phyloP scores from a whole-genome alignment of 129 eudicot species.

The Flaveria linearis region DNA sequence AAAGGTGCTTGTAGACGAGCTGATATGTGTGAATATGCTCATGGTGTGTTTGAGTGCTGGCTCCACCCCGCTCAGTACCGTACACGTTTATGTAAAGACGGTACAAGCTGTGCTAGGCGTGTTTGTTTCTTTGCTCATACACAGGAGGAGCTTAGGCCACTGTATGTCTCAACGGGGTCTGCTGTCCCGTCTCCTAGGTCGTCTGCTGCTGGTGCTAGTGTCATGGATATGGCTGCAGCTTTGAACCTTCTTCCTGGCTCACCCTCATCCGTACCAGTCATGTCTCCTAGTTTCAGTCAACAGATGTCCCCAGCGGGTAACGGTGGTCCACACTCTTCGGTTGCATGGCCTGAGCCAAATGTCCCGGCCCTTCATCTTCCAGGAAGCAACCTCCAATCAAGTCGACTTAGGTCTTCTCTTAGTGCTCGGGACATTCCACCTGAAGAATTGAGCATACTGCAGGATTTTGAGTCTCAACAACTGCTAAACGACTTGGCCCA shows the following conservation, averaged over 20 bases:
- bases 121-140: constrained; percentile 87
- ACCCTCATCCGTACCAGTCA: constrained; percentile 35
- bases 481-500: constrained; percentile 56
- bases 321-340: constrained; percentile 28
- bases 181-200: constrained; percentile 89
- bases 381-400: constrained; percentile 80
- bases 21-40: constrained; percentile 89
- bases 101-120: constrained; percentile 67
- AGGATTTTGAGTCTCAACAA: constrained; percentile 65
- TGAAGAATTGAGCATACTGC: constrained; percentile 60
- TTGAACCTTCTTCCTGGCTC: constrained; percentile 81
- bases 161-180: constrained; percentile 78
- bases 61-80: constrained; percentile 91
- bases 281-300: constrained; percentile 64
- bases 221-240: constrained; percentile 91
- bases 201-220: constrained; percentile 53
- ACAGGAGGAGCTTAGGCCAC: constrained; percentile 72
- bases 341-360: constrained; percentile 74
- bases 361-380: constrained; percentile 87
- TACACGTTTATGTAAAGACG: constrained; percentile 79
- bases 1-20: constrained; percentile 85
- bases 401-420: constrained; percentile 85
- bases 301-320: constrained; percentile 68
- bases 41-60: constrained; percentile 93
- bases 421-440: constrained; percentile 77